Evolutionary conservation across 371 early-diverging fungal genomes (phyloP).

Genomic region (Mortierella sp.): DNA sequence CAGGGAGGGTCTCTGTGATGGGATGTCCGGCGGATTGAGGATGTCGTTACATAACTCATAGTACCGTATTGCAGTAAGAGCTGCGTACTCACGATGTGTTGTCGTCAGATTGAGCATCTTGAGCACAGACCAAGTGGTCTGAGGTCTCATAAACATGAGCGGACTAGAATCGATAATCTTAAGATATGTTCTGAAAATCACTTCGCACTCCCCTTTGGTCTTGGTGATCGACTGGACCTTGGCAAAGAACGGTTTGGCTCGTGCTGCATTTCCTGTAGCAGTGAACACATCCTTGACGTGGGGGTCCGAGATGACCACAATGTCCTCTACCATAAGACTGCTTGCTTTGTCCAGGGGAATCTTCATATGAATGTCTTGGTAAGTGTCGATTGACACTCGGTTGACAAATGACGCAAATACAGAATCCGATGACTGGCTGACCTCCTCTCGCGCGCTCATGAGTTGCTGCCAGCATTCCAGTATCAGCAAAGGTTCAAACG

Average conservation of each 20-base stretch:
- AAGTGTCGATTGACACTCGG: slow-evolving; percentile 77
- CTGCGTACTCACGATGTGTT: slow-evolving; percentile 85
- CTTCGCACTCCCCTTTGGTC: slow-evolving; percentile 55
- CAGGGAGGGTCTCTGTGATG: slow-evolving; percentile 41
- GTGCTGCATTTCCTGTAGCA: slow-evolving; percentile 21
- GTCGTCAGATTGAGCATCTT: slow-evolving; percentile 73
- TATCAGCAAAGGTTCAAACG: slow-evolving; percentile 86
- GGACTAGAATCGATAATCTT: slow-evolving; percentile 54
- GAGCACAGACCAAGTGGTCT: slow-evolving; percentile 56
- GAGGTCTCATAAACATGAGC: slow-evolving; percentile 46
- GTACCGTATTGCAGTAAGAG: slow-evolving; percentile 73
- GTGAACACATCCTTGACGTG: slow-evolving; percentile 39
- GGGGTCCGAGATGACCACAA: slow-evolving; percentile 36
- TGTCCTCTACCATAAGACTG: slow-evolving; percentile 35
- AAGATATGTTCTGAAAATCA: slow-evolving; percentile 56
- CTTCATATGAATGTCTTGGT: slow-evolving; percentile 74
- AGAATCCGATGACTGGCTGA: slow-evolving; percentile 56
- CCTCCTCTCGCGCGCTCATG: slow-evolving; percentile 74
- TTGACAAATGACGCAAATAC: slow-evolving; percentile 61
- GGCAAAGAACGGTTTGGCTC: slow-evolving; percentile 62
- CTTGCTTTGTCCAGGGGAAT: slow-evolving; percentile 46
- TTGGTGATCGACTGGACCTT: slow-evolving; percentile 64
- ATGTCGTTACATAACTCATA: slow-evolving; percentile 74
- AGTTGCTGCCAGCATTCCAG: slow-evolving; percentile 90
- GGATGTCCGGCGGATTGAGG: slow-evolving; percentile 61